These are phyloP conservation scores for Daucus carota DNA, from an alignment of 129 eudicot genomes.

Conservation along the genomic window DNA sequence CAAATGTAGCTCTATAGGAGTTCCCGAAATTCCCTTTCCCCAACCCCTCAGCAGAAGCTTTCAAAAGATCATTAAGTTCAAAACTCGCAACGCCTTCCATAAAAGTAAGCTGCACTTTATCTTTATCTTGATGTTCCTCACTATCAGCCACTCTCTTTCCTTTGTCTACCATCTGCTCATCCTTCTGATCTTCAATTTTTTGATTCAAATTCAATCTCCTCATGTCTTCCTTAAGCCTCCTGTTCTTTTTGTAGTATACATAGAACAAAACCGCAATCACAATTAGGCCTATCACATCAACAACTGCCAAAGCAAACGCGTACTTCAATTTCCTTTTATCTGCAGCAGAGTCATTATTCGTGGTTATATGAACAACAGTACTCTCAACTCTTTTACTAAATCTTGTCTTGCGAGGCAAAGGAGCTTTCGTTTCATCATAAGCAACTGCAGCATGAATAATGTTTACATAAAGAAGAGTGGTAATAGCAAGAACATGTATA, in stretches of 20 bases:
- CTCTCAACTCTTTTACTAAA: slow-evolving; percentile 7
- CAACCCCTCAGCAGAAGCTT: slow-evolving; percentile 70
- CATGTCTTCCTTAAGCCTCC: slow-evolving; percentile 18
- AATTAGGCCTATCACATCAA: slow-evolving; percentile 29
- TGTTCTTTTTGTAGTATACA: slow-evolving; percentile 40
- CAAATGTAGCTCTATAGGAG: slow-evolving; percentile 50
- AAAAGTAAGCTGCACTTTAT: slow-evolving; percentile 37
- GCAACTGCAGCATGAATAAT: slow-evolving; percentile 6
- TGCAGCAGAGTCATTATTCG: background rate
- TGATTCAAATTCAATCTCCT: background rate
- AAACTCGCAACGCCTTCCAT: slow-evolving; percentile 34
- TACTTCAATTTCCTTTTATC: slow-evolving; percentile 14
- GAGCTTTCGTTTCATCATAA: slow-evolving; percentile 42
- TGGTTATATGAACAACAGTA: background rate
- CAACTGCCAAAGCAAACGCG: slow-evolving; percentile 18
- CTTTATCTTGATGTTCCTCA: slow-evolving; percentile 11
- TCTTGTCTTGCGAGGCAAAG: slow-evolving; percentile 30
- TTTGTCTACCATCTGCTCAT: slow-evolving; percentile 14
- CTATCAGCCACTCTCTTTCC: slow-evolving; percentile 17
- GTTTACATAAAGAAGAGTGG: slow-evolving; percentile 17
- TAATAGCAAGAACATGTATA: slow-evolving; percentile 10
- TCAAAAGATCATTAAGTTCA: slow-evolving; percentile 56
- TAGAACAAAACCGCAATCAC: slow-evolving; percentile 31
- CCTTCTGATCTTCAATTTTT: slow-evolving; percentile 16
- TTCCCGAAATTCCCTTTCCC: slow-evolving; percentile 67